phyloP scores from a whole-genome alignment of 441 rosid genomes.

The Cnidoscolus chayamansa region DNA sequence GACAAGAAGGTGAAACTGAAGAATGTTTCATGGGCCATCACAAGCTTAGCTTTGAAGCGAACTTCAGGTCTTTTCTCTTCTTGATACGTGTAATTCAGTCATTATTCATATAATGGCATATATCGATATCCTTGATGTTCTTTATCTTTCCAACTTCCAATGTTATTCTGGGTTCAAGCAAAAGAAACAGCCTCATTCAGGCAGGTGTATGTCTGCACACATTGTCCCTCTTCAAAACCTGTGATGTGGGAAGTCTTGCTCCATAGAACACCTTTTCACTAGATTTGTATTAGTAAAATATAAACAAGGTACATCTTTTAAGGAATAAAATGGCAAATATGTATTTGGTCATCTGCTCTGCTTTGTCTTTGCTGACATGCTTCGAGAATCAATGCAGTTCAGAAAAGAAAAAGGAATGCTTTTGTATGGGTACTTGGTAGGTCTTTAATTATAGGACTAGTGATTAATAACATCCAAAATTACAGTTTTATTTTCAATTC shows the following conservation, averaged over 20 bases:
- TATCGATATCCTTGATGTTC: not conserved
- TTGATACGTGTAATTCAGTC: not conserved
- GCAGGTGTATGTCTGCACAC: not conserved
- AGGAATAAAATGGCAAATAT: not conserved
- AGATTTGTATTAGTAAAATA: not conserved
- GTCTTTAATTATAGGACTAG: not conserved
- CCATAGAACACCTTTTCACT: not conserved
- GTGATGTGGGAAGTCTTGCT: not conserved
- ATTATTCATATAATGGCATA: not conserved
- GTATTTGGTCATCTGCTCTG: not conserved
- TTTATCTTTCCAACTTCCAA: not conserved
- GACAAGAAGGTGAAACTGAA: slow-evolving; percentile 67
- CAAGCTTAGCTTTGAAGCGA: slow-evolving; percentile 67
- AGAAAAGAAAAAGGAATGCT: no score
- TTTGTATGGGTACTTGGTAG: no score
- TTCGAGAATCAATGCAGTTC: not conserved
- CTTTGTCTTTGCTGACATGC: not conserved
- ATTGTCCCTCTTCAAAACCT: not conserved
- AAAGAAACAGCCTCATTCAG: not conserved
- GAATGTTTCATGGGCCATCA: slow-evolving; percentile 88
- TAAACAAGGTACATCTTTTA: not conserved
- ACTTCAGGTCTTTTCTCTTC: slow-evolving; percentile 55
- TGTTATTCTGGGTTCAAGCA: not conserved
- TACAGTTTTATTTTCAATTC: not conserved
- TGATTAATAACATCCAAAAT: not conserved